These are phyloP conservation scores for Aspergillus felis DNA, from an alignment of 2,329 filamentous ascomycete genomes.

Conservation along the genomic window DNA sequence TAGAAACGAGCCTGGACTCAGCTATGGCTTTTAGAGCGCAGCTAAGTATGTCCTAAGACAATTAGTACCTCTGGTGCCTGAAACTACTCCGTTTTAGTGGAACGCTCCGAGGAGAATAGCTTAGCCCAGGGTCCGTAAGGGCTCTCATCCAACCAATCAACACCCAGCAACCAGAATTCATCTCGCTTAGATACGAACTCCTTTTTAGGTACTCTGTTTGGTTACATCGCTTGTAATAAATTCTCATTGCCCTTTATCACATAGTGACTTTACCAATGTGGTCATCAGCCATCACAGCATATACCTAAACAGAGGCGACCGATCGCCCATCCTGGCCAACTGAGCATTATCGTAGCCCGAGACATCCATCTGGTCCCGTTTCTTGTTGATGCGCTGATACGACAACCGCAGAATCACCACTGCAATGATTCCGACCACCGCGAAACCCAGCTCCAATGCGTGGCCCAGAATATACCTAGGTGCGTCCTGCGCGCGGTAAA, in stretches of 20 bases:
- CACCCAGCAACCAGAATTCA: not conserved
- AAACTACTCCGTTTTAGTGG: not conserved
- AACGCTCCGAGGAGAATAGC: not conserved
- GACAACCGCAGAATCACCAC: slow-evolving; percentile 43
- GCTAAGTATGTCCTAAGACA: not conserved
- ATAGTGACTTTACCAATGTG: too few relatives aligned
- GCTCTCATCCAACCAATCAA: not conserved
- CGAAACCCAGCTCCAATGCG: slow-evolving; percentile 49
- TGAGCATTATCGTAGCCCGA: slow-evolving; percentile 43
- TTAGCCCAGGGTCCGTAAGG: not conserved
- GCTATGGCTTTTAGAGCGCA: too few relatives aligned
- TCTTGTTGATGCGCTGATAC: slow-evolving; percentile 59
- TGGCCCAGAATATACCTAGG: slow-evolving; percentile 52
- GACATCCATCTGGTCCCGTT: slow-evolving; percentile 47
- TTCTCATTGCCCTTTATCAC: not conserved
- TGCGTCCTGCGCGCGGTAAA: slow-evolving; percentile 55
- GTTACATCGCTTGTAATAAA: not conserved
- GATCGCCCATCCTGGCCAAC: slow-evolving; percentile 58
- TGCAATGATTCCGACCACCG: slow-evolving; percentile 45
- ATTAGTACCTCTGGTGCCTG: not conserved
- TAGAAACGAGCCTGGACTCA: not conserved
- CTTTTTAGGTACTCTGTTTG: not conserved
- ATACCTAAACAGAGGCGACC: slow-evolving; percentile 61
- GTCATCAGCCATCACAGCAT: slow-evolving; percentile 41
- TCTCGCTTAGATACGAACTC: not conserved